Percentiles rank a stretch among this genome's conserved stretches.
Evolutionary conservation across 495 filamentous ascomycete species (phyloP).

Genomic region (Talaromyces nanjingensis): DNA sequence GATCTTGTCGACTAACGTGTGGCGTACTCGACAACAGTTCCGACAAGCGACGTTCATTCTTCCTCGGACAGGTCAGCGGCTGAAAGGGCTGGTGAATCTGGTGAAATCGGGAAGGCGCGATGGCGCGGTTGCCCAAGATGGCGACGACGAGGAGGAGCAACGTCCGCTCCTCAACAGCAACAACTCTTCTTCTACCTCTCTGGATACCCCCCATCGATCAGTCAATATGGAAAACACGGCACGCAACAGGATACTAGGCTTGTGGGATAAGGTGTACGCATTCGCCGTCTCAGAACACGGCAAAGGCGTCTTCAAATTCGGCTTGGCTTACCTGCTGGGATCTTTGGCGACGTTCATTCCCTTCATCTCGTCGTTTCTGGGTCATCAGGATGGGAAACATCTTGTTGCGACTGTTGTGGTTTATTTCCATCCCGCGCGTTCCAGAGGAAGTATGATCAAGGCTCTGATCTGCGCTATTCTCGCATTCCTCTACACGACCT

Average conservation of each 20-base stretch:
- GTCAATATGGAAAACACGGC: background rate
- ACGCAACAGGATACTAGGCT: background rate
- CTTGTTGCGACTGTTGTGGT: conserved; percentile 89
- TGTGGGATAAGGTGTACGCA: conserved; percentile 17
- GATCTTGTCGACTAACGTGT: background rate
- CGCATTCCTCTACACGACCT: conserved; percentile 76
- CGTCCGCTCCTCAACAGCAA: conserved; percentile 31
- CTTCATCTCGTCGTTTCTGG: conserved; percentile 63
- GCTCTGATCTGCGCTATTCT: conserved; percentile 75
- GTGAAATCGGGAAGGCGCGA: conserved; percentile 36
- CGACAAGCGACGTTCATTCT: conserved; percentile 50
- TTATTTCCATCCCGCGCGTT: conserved; percentile 93
- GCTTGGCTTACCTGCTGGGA: conserved; percentile 82
- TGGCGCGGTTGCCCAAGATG: conserved; percentile 11
- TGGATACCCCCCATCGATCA: background rate
- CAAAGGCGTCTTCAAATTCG: conserved; percentile 82
- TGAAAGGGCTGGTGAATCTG: conserved; percentile 44
- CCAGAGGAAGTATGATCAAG: conserved; percentile 85
- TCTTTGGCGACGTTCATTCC: conserved; percentile 83
- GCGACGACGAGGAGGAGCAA: conserved; percentile 26
- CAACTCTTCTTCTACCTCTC: background rate
- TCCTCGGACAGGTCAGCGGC: conserved; percentile 44
- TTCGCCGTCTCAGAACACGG: conserved; percentile 53
- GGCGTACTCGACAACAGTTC: conserved; percentile 23
- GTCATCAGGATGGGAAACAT: conserved; percentile 90